phyloP scores from a whole-genome alignment of 2,329 filamentous ascomycete genomes.

The Colletotrichum theobromicola region DNA sequence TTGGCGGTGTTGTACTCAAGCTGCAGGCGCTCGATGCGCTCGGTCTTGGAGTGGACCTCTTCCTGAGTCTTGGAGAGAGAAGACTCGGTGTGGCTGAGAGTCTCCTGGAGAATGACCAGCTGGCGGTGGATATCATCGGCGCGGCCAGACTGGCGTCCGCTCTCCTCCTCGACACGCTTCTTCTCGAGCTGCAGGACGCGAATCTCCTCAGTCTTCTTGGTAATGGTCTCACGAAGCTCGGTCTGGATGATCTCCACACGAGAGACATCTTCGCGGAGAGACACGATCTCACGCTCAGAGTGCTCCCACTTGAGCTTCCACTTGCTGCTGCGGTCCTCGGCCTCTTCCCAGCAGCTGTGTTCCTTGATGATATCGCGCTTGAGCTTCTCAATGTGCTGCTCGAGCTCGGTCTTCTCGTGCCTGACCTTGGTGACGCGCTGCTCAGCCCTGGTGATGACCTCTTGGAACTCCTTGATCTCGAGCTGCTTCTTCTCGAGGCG shows the following conservation, averaged over 20 bases:
- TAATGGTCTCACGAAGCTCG: conserved; percentile 1
- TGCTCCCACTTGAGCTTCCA: conserved; percentile 18
- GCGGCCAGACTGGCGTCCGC: neutral
- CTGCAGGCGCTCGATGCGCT: conserved; percentile 4
- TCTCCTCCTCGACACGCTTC: conserved; percentile 14
- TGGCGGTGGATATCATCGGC: conserved; percentile 11
- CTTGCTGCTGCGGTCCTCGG: conserved; percentile 3
- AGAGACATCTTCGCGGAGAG: conserved; percentile 6
- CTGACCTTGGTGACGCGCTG: neutral
- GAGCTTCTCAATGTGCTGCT: neutral
- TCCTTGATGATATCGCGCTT: conserved; percentile 1
- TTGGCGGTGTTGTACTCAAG: neutral
- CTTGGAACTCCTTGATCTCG: conserved; percentile 10
- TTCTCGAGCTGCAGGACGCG: conserved; percentile 3
- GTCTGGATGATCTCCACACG: neutral
- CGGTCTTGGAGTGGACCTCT: neutral
- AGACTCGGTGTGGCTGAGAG: neutral
- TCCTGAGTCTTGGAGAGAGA: conserved; percentile 2
- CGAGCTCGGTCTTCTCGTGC: conserved; percentile 5
- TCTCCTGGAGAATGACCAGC: neutral
- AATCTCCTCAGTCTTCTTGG: conserved; percentile 4
- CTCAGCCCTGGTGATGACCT: neutral
- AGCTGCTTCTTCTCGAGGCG: conserved; percentile 1
- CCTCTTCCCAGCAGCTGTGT: conserved; percentile 1
- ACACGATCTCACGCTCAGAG: neutral